Conservation (phyloP, 352 stramenopile species). For the Phytophthora boehmeriae region DNA sequence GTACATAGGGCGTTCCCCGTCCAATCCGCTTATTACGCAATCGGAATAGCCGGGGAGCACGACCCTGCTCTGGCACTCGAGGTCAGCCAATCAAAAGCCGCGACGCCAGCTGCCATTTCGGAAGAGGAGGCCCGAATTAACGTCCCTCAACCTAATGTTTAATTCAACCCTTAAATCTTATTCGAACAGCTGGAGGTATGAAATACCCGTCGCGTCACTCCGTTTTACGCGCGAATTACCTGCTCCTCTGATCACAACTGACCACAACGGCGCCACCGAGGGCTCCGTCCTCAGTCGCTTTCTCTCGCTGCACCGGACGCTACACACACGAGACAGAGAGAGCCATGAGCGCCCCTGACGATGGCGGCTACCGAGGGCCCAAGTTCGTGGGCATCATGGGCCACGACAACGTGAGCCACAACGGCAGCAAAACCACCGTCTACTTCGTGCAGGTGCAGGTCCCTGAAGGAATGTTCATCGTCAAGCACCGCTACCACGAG, state of each 20-base stretch:
- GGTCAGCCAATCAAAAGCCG: neutral
- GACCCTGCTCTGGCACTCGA: neutral
- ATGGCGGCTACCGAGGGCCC: slow-evolving; percentile 54
- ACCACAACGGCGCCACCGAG: neutral
- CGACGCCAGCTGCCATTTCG: neutral
- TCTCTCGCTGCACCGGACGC: slow-evolving; percentile 12
- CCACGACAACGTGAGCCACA: slow-evolving; percentile 87
- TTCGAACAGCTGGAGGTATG: too few species aligned
- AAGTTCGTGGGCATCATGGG: slow-evolving; percentile 89
- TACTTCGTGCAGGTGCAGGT: slow-evolving; percentile 87
- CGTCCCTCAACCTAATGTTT: too few species aligned
- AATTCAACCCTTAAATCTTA: too few species aligned
- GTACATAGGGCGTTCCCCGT: neutral
- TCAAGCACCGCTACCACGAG: slow-evolving; percentile 86
- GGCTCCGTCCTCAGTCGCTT: slow-evolving; percentile 19
- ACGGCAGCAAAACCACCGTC: slow-evolving; percentile 87
- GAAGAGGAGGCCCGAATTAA: neutral
- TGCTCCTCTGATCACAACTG: too few species aligned
- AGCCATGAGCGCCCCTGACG: slow-evolving; percentile 42
- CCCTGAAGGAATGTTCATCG: slow-evolving; percentile 77
- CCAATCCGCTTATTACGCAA: neutral
- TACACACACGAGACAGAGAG: neutral
- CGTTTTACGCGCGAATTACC: too few species aligned
- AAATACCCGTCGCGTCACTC: too few species aligned
- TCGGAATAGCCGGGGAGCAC: neutral